These are phyloP conservation scores for Trichocomaceae sp. DNA, from an alignment of 2,329 filamentous ascomycete species.

Conservation along the genomic window DNA sequence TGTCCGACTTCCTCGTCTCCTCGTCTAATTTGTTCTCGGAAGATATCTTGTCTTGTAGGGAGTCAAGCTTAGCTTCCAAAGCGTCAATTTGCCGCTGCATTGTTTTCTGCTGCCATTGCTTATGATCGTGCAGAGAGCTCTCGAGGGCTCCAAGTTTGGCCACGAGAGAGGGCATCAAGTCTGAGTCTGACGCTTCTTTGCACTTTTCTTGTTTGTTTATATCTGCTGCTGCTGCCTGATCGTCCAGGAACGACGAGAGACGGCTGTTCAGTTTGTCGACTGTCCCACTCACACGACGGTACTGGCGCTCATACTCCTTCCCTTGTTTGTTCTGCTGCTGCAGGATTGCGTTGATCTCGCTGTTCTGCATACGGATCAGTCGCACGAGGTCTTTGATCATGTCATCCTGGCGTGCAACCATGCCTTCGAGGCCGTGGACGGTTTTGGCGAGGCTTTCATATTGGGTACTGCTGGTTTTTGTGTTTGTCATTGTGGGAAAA, in stretches of 20 bases:
- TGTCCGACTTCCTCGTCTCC: neutral
- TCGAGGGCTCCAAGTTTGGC: neutral
- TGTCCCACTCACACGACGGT: neutral
- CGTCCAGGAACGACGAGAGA: neutral
- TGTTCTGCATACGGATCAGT: constrained; percentile 7
- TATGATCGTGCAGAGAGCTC: neutral
- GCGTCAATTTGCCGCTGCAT: neutral
- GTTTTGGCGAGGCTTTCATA: neutral
- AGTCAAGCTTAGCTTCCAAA: neutral
- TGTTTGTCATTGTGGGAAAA: neutral
- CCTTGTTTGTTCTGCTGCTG: neutral
- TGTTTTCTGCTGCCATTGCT: neutral
- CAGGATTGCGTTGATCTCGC: constrained; percentile 6
- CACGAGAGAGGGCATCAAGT: neutral
- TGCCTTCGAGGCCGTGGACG: neutral
- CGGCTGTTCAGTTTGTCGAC: constrained; percentile 1
- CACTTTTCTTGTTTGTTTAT: neutral
- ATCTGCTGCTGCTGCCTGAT: neutral
- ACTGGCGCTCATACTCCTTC: neutral
- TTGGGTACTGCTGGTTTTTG: neutral
- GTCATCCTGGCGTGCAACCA: constrained; percentile 2
- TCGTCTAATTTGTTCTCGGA: neutral
- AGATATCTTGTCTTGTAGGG: neutral
- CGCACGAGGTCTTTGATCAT: constrained; percentile 9
- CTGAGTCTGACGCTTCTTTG: neutral